These are phyloP conservation scores for Fusarium bactridioides DNA, from an alignment of 2,329 filamentous ascomycete species.

Conservation along the genomic window DNA sequence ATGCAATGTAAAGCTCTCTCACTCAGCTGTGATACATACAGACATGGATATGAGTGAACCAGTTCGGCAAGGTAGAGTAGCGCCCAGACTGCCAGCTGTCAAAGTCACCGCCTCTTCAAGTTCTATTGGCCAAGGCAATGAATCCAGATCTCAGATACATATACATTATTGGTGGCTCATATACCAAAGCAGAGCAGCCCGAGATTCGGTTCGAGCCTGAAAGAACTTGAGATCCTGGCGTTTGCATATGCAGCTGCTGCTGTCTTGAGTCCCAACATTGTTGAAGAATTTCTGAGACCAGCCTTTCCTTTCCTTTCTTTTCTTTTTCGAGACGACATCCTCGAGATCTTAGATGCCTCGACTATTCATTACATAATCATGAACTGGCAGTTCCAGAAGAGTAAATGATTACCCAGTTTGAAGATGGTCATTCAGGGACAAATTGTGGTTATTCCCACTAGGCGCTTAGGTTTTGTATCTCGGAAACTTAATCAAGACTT, in stretches of 20 bases:
- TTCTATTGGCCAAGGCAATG: slow-evolving; percentile 19
- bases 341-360: not conserved
- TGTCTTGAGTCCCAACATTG: not conserved
- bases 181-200: not conserved
- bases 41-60: slow-evolving; percentile 10
- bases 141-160: slow-evolving; percentile 3
- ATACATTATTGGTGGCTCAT: slow-evolving; percentile 24
- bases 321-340: not conserved
- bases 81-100: slow-evolving; percentile 34
- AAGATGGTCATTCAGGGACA: not conserved
- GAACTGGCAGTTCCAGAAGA: not conserved
- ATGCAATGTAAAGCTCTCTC: not conserved
- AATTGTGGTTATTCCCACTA: not conserved
- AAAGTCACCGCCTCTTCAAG: slow-evolving; percentile 19
- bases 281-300: slow-evolving; percentile 16
- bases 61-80: slow-evolving; percentile 9
- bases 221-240: not conserved
- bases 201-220: slow-evolving; percentile 12
- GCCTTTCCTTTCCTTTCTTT: not conserved
- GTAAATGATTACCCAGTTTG: not conserved
- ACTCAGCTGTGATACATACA: not conserved
- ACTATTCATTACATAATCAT: not conserved
- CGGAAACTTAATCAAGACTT: not conserved
- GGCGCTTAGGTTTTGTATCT: not conserved
- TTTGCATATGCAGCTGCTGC: slow-evolving; percentile 9